Base-by-base conservation (phyloP, 345 rosid genomes). In the Salix udensis region DNA sequence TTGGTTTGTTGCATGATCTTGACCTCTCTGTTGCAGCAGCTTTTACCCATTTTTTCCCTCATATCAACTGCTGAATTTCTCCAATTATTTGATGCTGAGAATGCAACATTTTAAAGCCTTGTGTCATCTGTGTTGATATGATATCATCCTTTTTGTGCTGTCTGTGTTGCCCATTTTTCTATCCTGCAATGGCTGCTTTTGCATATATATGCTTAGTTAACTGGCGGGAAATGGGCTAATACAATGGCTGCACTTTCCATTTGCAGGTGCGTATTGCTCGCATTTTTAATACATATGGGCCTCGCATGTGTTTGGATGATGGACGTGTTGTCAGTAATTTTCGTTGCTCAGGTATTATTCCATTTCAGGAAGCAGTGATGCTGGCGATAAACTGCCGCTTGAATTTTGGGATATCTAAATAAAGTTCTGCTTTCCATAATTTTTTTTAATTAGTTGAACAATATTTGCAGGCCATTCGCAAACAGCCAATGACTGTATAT, bases 311-410 rank as follows among this genome's bases (percentile, higher is more conserved):
- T 81, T 88, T 96, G 52, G 99, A 96, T 79, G 99, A 96, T 84
- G 99, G 99, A n/a, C 99, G 98, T 70, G 99, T 96, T 81, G 99
- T 96, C 83, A 96, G 99, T 89, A 96, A 96, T 85, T 92, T 92
- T 96, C 80, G 97, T 96, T 77, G 97, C 99, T 50, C 99, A 96
- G 97, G 99, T 81, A 65, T 61, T 53, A 52, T 73, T 66, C 73
- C 71, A 70, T 68, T 19, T 48, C n/a, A 61, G 23, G 26, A 24
- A 24, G 66, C 80, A 28, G 66, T 39, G 65, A 66, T 18, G 53
- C 48, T 12, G 5, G 14, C 58, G 44, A 6, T 60, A 34, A 14
- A 0, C 36, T 34, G n/a, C 31, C 37, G n/a, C 36, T 64, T 23
- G 34, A 30, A 46, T 21, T 64, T 16, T 28, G 4, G 30, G 60